phyloP scores from a whole-genome alignment of 169 alveolate genomes.

The Toxoplasma gondii region DNA sequence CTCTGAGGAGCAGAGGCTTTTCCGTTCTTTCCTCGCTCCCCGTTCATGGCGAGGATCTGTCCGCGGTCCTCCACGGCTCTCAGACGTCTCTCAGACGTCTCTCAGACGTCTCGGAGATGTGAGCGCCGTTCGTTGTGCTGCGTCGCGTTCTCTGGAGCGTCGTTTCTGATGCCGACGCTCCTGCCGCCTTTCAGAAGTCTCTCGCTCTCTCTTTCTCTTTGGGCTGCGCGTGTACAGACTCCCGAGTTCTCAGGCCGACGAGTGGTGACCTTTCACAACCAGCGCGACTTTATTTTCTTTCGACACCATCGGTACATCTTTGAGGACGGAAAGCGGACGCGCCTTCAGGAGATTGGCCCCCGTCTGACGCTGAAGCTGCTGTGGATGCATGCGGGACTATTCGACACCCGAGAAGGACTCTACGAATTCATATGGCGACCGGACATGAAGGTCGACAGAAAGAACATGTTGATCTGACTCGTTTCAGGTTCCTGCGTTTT shows the following conservation, averaged over 20 bases:
- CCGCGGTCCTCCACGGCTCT: not conserved
- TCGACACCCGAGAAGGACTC: conserved; percentile 77
- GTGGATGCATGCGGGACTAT: conserved; percentile 91
- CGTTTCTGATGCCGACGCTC: too few relatives aligned
- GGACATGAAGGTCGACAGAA: conserved; percentile 92
- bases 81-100: not conserved
- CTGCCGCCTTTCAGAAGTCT: too few relatives aligned
- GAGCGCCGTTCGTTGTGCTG: too few relatives aligned
- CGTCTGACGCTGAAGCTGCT: conserved; percentile 96
- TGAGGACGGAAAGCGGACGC: conserved; percentile 41
- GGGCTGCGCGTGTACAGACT: conserved; percentile 67
- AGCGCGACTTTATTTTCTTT: conserved; percentile 98
- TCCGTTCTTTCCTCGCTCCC: not conserved
- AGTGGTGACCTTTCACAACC: conserved; percentile 97
- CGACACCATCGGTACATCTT: conserved; percentile 96
- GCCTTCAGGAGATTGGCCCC: conserved; percentile 98
- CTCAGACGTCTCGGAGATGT: not conserved
- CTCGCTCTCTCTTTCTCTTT: not conserved
- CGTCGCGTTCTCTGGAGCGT: too few relatives aligned
- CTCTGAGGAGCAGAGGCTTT: not conserved
- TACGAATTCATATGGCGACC: conserved; percentile 93
- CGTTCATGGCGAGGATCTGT: not conserved
- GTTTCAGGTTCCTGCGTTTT: not conserved
- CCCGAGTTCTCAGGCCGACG: conserved; percentile 97
- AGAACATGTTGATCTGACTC: conserved; percentile 67